Conservation (phyloP, 352 stramenopile species). For the Thraustochytrium sp. region DNA sequence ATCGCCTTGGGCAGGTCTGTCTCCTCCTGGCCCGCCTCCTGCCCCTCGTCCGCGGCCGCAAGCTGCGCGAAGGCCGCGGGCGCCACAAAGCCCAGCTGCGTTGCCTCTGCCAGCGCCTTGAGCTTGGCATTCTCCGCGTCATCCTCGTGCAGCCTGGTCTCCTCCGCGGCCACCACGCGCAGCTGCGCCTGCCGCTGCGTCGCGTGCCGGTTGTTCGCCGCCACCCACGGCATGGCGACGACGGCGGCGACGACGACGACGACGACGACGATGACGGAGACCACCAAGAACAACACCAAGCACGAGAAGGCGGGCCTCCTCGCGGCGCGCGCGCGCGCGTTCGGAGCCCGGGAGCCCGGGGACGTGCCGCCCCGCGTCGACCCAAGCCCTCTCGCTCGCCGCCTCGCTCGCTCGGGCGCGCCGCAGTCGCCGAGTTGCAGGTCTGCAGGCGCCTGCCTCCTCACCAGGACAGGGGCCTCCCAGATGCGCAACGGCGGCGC, state of each 20-base stretch:
- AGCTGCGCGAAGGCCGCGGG: background rate
- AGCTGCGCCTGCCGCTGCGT: background rate
- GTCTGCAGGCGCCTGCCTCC: too few species aligned
- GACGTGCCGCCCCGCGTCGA: too few species aligned
- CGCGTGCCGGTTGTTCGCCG: conserved; percentile 8
- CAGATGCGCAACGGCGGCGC: too few species aligned
- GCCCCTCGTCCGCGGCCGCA: background rate
- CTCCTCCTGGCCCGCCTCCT: background rate
- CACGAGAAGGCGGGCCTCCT: too few species aligned
- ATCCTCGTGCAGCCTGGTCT: background rate
- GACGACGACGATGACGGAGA: too few species aligned
- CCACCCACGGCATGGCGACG: conserved; percentile 31
- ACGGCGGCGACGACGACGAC: too few species aligned
- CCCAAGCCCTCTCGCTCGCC: too few species aligned
- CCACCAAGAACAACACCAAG: background rate
- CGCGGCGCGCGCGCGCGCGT: too few species aligned
- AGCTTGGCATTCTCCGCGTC: background rate
- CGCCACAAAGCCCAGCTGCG: background rate
- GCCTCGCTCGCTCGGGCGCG: too few species aligned
- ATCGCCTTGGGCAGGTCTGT: background rate
- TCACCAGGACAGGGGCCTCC: too few species aligned
- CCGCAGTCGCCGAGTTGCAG: too few species aligned
- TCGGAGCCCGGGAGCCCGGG: too few species aligned
- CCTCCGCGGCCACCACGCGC: background rate
- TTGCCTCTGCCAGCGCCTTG: background rate